These are phyloP conservation scores for Thelonectria rubi DNA, from an alignment of 2,329 filamentous ascomycete species.

Conservation along the genomic window DNA sequence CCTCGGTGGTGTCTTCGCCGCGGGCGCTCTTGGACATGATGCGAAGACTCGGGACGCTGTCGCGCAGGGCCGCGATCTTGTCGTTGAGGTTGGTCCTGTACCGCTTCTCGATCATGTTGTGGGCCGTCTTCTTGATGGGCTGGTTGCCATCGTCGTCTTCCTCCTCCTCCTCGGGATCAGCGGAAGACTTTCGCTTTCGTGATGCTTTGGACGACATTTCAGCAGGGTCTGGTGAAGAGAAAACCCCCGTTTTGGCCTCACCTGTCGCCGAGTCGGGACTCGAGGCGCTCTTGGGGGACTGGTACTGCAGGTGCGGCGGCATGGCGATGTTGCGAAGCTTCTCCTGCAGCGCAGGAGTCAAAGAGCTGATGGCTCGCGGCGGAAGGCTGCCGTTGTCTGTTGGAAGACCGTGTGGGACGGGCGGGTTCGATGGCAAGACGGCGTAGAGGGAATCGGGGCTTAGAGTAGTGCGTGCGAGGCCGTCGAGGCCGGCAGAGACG, in stretches of 20 bases:
- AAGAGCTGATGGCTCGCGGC: conserved; percentile 40
- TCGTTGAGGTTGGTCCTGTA: conserved; percentile 97
- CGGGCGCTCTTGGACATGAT: conserved; percentile 79
- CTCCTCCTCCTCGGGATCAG: conserved; percentile 56
- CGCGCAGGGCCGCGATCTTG: conserved; percentile 90
- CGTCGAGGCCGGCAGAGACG: conserved; percentile 46
- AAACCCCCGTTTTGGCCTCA: conserved; percentile 55
- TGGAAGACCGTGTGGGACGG: conserved; percentile 41
- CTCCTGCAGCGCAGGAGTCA: conserved; percentile 69
- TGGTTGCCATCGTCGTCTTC: conserved; percentile 69
- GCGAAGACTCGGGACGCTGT: conserved; percentile 89
- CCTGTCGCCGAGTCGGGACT: conserved; percentile 66
- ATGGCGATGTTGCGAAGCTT: conserved; percentile 71
- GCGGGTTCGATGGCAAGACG: conserved; percentile 39
- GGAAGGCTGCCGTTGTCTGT: conserved; percentile 45
- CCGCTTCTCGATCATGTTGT: conserved; percentile 98
- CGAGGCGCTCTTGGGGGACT: conserved; percentile 65
- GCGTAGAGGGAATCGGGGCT: conserved; percentile 50
- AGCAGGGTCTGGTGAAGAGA: conserved; percentile 68
- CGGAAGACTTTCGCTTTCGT: conserved; percentile 76
- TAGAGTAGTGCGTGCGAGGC: conserved; percentile 46
- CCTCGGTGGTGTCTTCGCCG: conserved; percentile 75
- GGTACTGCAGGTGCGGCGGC: conserved; percentile 69
- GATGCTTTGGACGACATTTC: conserved; percentile 56
- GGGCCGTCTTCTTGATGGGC: conserved; percentile 84